A percentile compares a stretch with the other conserved stretches of the same genome.
These are phyloP conservation scores for Sugiyamaella xylanicola DNA, from an alignment of 1,139 yeast genomes.

Conservation along the genomic window DNA sequence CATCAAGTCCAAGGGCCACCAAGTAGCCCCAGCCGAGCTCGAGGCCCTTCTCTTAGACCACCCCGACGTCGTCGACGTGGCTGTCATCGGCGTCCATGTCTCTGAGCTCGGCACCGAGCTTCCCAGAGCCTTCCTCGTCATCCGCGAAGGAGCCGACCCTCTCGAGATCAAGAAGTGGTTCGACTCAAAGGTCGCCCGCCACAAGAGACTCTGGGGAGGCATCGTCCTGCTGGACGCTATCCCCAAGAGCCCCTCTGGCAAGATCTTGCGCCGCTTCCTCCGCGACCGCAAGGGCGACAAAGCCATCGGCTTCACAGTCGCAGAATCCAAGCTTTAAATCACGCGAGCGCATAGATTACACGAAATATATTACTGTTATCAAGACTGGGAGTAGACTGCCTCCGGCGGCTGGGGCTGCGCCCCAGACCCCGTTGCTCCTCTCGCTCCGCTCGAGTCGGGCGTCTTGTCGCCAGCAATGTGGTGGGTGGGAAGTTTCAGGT, in stretches of 20 bases:
- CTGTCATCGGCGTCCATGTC: slow-evolving; percentile 42
- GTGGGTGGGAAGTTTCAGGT: no score
- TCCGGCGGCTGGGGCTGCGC: neutral
- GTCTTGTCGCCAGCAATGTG: no score
- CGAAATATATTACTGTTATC: neutral
- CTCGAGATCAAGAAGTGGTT: slow-evolving; percentile 39
- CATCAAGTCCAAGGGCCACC: slow-evolving; percentile 82
- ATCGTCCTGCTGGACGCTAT: slow-evolving; percentile 40
- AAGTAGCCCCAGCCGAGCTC: slow-evolving; percentile 78
- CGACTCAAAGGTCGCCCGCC: slow-evolving; percentile 43
- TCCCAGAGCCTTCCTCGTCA: slow-evolving; percentile 44
- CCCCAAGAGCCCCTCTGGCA: slow-evolving; percentile 47
- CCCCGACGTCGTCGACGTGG: slow-evolving; percentile 41
- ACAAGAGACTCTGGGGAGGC: slow-evolving; percentile 47
- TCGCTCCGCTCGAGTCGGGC: neutral
- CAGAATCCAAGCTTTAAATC: slow-evolving; percentile 29
- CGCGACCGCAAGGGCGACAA: slow-evolving; percentile 26
- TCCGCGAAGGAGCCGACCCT: slow-evolving; percentile 32
- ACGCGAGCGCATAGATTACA: neutral
- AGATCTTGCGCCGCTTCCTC: slow-evolving; percentile 43
- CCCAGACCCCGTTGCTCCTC: neutral
- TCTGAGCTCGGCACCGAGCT: slow-evolving; percentile 42
- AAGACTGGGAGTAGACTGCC: neutral
- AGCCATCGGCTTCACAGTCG: slow-evolving; percentile 26
- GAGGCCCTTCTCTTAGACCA: slow-evolving; percentile 62